Evolutionary conservation across 192 early-diverging fungal species (phyloP).

Genomic region (Chytriomyces confervae): DNA sequence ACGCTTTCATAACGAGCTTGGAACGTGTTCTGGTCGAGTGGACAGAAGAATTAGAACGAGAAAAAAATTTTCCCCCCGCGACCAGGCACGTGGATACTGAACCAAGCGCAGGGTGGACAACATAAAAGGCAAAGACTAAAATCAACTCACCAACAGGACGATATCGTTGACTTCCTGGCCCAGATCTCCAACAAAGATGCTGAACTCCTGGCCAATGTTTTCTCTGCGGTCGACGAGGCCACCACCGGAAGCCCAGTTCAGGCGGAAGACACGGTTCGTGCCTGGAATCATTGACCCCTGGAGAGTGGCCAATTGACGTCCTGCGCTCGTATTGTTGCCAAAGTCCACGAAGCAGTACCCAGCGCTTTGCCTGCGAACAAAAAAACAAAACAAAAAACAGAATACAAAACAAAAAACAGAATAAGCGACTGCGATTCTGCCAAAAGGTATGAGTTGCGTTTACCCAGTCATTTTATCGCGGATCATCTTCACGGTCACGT

Average conservation of each 20-base stretch:
- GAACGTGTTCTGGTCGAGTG: conserved; percentile 68
- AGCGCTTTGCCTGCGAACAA: conserved; percentile 43
- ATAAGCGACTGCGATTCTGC: background rate
- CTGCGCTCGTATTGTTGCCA: conserved; percentile 65
- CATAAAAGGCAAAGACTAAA: background rate
- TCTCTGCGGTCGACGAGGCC: conserved; percentile 64
- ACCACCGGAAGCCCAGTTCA: conserved; percentile 97
- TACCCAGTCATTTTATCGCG: conserved; percentile 89
- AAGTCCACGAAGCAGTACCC: conserved; percentile 97
- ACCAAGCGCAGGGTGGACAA: too few species aligned
- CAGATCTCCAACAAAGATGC: conserved; percentile 96
- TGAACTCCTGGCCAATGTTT: conserved; percentile 78
- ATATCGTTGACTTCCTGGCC: conserved; percentile 87
- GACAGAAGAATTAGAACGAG: too few species aligned
- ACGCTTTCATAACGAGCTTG: conserved; percentile 82
- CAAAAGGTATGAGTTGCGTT: background rate
- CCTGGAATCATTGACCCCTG: conserved; percentile 86
- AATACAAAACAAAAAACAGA: background rate
- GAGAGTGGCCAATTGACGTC: conserved; percentile 70
- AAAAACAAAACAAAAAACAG: conserved; percentile 1
- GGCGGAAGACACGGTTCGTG: conserved; percentile 80
- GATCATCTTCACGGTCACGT: conserved; percentile 92
- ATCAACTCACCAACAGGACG: conserved; percentile 71
- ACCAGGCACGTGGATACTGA: too few species aligned
- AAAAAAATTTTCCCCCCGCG: too few species aligned